Evolutionary conservation across 768 basidiomycete species (phyloP), one percentile per base, ranked within the genome.

Genomic region (Daedaleopsis sinensis): DNA sequence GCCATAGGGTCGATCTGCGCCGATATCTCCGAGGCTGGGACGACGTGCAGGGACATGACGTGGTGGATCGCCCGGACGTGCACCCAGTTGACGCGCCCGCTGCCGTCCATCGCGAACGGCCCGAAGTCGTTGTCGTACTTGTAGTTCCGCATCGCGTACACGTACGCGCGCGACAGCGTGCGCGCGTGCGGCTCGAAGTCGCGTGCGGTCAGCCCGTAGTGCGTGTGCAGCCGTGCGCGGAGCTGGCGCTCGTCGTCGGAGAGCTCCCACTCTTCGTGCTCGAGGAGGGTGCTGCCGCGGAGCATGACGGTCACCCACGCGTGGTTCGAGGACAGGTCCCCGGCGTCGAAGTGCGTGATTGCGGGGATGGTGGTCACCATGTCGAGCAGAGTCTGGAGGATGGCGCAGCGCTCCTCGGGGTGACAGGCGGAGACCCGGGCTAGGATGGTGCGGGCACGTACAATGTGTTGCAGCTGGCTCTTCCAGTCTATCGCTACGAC

Each of bases 111-210:
- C 58, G 79, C 57, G 68, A 84, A 84, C 3, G 89, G 89, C 1
- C 88, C 89, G 61, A 80, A 90, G 3, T 71, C 71, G 59, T 80
- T 84, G 10, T 76, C 76, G 32, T 72, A 68, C 1, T 71, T 71
- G 71, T 89, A 89, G 38, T 88, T 79, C 4, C 82, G 78, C 69
- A 88, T 78, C 61, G 82, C 79, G 65, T 92, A 92, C 18, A 90
- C 84, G 61, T 72, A 85, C 1, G 81, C 81, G 43, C 84, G 80
- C 10, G 83, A 81, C 7, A 71, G 70, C 8, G 77, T 76, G 9
- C 79, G 76, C 18, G 66, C 68, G 23, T 58, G 59, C 5, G 50
- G 65, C 43, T 58, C 69, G n/a, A 72, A 55, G 61, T 90, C 87
- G 9, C 54, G 58, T 7, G 66, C 67, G 0, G 86, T 86, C 23